Percentiles rank a stretch among this genome's conserved stretches.
Evolutionary conservation across 345 rosid species (phyloP).

Genomic region (Pistacia atlantica): DNA sequence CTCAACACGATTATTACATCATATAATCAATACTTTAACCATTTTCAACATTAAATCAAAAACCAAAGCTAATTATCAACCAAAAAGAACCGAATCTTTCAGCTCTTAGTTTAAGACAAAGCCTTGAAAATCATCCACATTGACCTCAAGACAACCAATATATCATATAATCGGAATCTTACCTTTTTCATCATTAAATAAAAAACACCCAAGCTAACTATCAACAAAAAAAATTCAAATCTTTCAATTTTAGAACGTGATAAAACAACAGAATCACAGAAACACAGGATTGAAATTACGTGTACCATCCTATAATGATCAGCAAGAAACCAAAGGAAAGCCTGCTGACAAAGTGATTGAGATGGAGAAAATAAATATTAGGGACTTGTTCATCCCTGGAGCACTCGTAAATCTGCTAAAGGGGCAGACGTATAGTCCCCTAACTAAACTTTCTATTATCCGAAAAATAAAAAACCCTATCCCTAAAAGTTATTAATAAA

Average conservation of each 20-base stretch:
- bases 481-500: too few species aligned
- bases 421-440: slow-evolving; percentile 33
- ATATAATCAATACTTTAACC: background rate
- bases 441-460: too few species aligned
- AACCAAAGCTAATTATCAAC: background rate
- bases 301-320: slow-evolving; percentile 36
- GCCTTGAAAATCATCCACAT: background rate
- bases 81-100: too few species aligned
- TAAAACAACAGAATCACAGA: background rate
- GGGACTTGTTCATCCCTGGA: slow-evolving; percentile 35
- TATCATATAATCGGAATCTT: background rate
- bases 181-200: background rate
- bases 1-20: background rate
- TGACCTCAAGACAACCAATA: background rate
- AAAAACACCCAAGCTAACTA: background rate
- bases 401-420: slow-evolving; percentile 24
- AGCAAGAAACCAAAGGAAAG: slow-evolving; percentile 16
- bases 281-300: background rate
- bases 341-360: slow-evolving; percentile 33
- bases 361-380: slow-evolving; percentile 21
- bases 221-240: too few species aligned
- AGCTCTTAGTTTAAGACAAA: background rate
- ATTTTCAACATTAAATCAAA: background rate
- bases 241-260: too few species aligned
- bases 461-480: too few species aligned